Evolutionary conservation across 1,284 basidiomycete genomes (phyloP).

Genomic region (Moesziomyces aphidis): DNA sequence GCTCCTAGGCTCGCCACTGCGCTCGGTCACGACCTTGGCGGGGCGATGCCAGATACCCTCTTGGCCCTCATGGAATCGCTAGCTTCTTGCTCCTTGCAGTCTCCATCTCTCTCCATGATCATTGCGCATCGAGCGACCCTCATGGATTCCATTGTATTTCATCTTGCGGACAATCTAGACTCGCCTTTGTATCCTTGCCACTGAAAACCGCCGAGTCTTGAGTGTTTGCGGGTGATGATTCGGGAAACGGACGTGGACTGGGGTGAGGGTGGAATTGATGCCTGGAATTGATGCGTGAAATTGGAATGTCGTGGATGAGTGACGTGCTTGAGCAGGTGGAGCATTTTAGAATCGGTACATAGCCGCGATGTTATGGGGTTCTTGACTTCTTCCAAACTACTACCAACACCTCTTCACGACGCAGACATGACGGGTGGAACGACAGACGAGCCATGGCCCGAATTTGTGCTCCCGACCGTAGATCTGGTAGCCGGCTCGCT

Average conservation of each 20-base stretch:
- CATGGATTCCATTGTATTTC: too few relatives aligned
- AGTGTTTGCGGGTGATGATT: too few relatives aligned
- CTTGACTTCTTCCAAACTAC: neutral
- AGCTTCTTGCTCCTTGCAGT: neutral
- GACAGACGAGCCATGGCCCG: conserved; percentile 42
- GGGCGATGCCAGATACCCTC: conserved; percentile 5
- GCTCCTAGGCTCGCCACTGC: neutral
- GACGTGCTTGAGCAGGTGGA: neutral
- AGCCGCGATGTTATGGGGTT: conserved; percentile 2
- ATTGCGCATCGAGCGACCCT: too few relatives aligned
- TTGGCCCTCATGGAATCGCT: neutral
- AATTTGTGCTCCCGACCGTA: conserved; percentile 44
- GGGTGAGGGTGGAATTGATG: too few relatives aligned
- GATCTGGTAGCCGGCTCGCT: conserved; percentile 52
- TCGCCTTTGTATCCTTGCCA: too few relatives aligned
- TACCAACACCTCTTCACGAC: neutral
- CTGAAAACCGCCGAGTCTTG: too few relatives aligned
- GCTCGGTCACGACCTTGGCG: too few relatives aligned
- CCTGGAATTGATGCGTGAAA: neutral
- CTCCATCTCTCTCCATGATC: too few relatives aligned
- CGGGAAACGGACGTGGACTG: too few relatives aligned
- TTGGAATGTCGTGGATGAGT: neutral
- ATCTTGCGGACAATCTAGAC: too few relatives aligned
- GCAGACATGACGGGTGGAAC: neutral
- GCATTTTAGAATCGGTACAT: conserved; percentile 1